phyloP scores from a whole-genome alignment of 371 early-diverging fungal genomes.

The Dinochytrium kinnereticum region DNA sequence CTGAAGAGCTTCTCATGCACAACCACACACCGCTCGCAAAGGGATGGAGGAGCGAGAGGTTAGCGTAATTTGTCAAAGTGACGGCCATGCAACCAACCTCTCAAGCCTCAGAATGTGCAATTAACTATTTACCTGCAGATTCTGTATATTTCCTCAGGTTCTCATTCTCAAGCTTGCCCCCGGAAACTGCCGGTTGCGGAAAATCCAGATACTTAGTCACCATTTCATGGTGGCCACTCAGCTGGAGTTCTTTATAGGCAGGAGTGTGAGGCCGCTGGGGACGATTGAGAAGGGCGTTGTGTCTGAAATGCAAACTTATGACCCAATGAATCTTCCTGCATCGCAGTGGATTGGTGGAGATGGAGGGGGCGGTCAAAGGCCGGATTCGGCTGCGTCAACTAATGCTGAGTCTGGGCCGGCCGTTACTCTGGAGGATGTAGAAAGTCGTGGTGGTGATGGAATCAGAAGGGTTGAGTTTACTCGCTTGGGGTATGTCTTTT shows the following conservation, averaged over 20 bases:
- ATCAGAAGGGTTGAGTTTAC: slow-evolving; percentile 25
- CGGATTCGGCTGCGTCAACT: not conserved
- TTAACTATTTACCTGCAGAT: slow-evolving; percentile 47
- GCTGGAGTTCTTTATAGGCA: slow-evolving; percentile 71
- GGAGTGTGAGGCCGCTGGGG: slow-evolving; percentile 17
- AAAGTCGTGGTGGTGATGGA: not conserved
- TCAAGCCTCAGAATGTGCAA: not conserved
- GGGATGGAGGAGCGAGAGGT: slow-evolving; percentile 69
- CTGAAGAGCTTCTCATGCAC: slow-evolving; percentile 52
- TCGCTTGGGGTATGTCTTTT: slow-evolving; percentile 36
- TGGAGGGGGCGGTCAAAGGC: not conserved
- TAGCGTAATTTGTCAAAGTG: not conserved
- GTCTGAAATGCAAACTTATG: not conserved
- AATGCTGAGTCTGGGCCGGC: not conserved
- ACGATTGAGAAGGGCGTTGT: slow-evolving; percentile 1
- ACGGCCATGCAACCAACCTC: not conserved
- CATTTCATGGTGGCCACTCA: slow-evolving; percentile 83
- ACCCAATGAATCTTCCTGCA: slow-evolving; percentile 2
- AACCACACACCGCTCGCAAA: slow-evolving; percentile 53
- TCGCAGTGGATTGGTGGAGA: not conserved
- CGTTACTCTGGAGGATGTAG: not conserved
- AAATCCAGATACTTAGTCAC: slow-evolving; percentile 76
- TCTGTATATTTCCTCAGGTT: slow-evolving; percentile 74
- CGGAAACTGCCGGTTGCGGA: slow-evolving; percentile 67
- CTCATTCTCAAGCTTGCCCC: slow-evolving; percentile 65